phyloP scores from a whole-genome alignment of 805 yeast genomes.

The Cyberlindnera nakhonratchasimensis region DNA sequence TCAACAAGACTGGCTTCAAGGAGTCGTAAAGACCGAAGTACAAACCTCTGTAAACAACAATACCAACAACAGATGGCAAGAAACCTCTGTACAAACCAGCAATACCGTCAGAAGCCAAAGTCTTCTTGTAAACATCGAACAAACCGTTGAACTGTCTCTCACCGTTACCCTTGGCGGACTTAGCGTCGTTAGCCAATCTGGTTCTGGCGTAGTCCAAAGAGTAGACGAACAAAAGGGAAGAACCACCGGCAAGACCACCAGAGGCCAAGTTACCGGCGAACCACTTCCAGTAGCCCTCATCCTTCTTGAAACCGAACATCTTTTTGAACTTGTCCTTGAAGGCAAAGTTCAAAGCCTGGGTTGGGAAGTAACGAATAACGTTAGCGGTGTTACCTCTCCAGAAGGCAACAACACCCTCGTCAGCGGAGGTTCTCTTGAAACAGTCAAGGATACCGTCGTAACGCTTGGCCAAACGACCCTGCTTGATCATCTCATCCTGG shows the following conservation, averaged over 20 bases:
- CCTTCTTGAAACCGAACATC: slow-evolving; percentile 96
- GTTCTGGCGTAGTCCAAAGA: slow-evolving; percentile 98
- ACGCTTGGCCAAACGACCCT: slow-evolving; percentile 84
- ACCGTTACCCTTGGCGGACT: slow-evolving; percentile 74
- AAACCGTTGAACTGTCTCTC: slow-evolving; percentile 97
- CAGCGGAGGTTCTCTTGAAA: slow-evolving; percentile 91
- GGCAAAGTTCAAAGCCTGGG: slow-evolving; percentile 97
- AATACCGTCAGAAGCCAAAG: slow-evolving; percentile 92
- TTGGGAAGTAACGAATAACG: slow-evolving; percentile 98
- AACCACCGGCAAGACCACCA: slow-evolving; percentile 98
- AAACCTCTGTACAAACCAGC: slow-evolving; percentile 99
- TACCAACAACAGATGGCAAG: slow-evolving; percentile 98
- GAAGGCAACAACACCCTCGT: slow-evolving; percentile 90
- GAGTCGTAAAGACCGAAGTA: slow-evolving; percentile 98
- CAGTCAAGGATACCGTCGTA: slow-evolving; percentile 92
- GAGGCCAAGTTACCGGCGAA: slow-evolving; percentile 98
- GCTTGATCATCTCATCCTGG: slow-evolving; percentile 98
- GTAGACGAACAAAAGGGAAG: slow-evolving; percentile 89
- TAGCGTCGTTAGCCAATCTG: slow-evolving; percentile 97
- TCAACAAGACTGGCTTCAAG: slow-evolving; percentile 89
- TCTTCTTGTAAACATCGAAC: slow-evolving; percentile 93
- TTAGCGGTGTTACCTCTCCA: slow-evolving; percentile 99
- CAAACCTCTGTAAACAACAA: slow-evolving; percentile 97
- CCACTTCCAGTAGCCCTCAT: slow-evolving; percentile 89
- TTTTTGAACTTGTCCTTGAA: slow-evolving; percentile 97